Base-by-base conservation (phyloP, 208 protist species). In the Kentomonas sorsogonicus region DNA sequence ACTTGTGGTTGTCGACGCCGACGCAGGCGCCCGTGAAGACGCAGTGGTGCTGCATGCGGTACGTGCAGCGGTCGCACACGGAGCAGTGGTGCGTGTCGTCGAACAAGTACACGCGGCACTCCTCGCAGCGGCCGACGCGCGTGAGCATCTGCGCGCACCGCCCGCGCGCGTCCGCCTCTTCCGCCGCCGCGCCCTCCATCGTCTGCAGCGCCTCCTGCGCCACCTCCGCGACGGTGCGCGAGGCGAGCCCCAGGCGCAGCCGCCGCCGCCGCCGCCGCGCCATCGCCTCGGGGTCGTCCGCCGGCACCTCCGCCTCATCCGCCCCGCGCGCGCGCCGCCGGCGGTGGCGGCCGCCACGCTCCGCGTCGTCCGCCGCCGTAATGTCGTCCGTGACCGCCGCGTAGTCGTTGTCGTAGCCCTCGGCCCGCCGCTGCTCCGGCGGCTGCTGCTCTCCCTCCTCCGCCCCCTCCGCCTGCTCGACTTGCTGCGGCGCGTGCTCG, bases 21-120 rank as follows among this genome's bases (percentile, higher is more conserved):
- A 94, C 73, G 50, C 93, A 96, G 27, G 70, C 66, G 50, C 82
- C 84, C 22, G 93, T 71, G 72, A 70, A 95, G 46, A 69, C 38
- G 53, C 81, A 94, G 68, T 97, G 93, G 59, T 92, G 64, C 51
- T 94, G 77, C 48, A 79, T 79, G 26, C 56, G 53, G 40, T 70
- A 72, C 16, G 95, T 71, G 55, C 93, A 97, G 23, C 62, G 65
- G 27, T 69, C 60, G 60, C 93, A 97, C 15, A 51, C 52, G 10
- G 36, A 53, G 69, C 93, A 97, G 73, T 96, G 93, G 20, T 89
- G 81, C 22, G 78, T 86, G 30, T 81, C 68, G 16, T 85, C 65
- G 43, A 87, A 66, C 66, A 86, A 79, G 62, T 89, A 93, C 36
- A 85, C 65, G 15, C 46, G 54, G 64, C 86, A 90, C 58, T 78